A percentile compares a stretch with the other conserved stretches of the same genome.
phyloP scores from a whole-genome alignment of 257 asterid species.

The Solanum pimpinellifolium region DNA sequence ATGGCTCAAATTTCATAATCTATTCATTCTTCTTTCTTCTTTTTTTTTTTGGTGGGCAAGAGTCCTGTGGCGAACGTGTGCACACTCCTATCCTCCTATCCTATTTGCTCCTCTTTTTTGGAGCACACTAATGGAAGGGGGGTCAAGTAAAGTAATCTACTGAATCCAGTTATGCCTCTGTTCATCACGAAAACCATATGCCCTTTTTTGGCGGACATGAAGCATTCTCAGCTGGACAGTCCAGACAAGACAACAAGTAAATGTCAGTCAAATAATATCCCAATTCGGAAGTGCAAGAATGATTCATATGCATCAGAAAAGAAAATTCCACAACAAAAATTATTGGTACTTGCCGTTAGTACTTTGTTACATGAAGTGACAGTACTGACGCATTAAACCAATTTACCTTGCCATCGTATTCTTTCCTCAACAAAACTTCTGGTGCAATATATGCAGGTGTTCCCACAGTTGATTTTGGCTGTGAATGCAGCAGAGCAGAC shows the following conservation, averaged over 20 bases:
- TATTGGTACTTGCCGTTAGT: not conserved
- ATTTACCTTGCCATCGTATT: slow-evolving; percentile 83
- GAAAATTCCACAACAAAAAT: not conserved
- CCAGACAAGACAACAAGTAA: not conserved
- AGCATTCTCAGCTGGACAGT: not conserved
- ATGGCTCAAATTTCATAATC: not conserved
- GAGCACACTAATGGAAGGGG: not conserved
- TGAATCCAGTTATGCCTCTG: not conserved
- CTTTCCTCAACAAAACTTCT: slow-evolving; percentile 62
- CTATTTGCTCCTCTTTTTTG: not conserved
- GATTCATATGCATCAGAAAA: not conserved
- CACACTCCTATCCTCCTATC: not conserved
- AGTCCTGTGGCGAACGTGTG: not conserved
- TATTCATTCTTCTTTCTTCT: not conserved
- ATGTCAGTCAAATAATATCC: not conserved
- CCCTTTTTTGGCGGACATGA: not conserved
- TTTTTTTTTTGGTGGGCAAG: not conserved
- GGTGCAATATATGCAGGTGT: slow-evolving; percentile 94
- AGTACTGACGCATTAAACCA: not conserved
- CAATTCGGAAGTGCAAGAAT: not conserved
- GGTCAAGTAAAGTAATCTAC: not conserved
- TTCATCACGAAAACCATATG: not conserved
- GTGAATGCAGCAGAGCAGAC: slow-evolving; percentile 85
- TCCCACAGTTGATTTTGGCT: slow-evolving; percentile 92
- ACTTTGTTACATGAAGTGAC: not conserved